Evolutionary conservation across 2,329 filamentous ascomycete genomes (phyloP), one percentile per base, ranked within the genome.

Genomic region (Cladosporium sphaerospermum): DNA sequence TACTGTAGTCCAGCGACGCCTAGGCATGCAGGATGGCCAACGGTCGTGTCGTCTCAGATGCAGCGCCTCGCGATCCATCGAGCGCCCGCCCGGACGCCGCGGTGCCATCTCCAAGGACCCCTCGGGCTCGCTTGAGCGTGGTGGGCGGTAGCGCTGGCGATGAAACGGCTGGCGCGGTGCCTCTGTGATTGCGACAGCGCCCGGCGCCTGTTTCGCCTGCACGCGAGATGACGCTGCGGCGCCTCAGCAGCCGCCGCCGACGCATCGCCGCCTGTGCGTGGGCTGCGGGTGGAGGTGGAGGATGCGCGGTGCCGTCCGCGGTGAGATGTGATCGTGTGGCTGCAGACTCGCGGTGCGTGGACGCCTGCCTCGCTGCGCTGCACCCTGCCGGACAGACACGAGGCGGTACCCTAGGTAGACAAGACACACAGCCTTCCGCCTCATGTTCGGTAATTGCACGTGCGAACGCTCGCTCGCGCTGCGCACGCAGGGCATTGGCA

Each of bases 221-320:
- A 51, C 33, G 47, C 47, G 47, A 51, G 47, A 51, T 51, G 47
- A 51, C 47, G 47, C 47, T 51, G 47, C 47, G 44, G 44, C 44
- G 44, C 11, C 11, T 11, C 19, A 11, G 13, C 37, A 19, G 46
- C 46, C 41, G 46, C 46, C 46, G 33, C 37, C 19, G n/a, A 51
- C 47, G 47, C 40, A 37, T 40, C 33, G 33, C 33, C 16, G 16
- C 16, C 16, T 18, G 16, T 18, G 16, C 16, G 16, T 3, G 16
- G 16, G 16, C 16, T 18, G 16, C 16, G 16, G 16, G 16, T 18
- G 16, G 16, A 18, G 16, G 16, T 18, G 16, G 16, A 18, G 16
- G 16, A 18, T 18, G 16, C 16, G 16, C 16, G 16, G 16, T 18
- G 16, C 16, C 16, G 16, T 18, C 16, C 16, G 16, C 2, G 16